These are phyloP conservation scores for Dioscorea dumetorum DNA, from an alignment of 106 monocot genomes.

Conservation along the genomic window DNA sequence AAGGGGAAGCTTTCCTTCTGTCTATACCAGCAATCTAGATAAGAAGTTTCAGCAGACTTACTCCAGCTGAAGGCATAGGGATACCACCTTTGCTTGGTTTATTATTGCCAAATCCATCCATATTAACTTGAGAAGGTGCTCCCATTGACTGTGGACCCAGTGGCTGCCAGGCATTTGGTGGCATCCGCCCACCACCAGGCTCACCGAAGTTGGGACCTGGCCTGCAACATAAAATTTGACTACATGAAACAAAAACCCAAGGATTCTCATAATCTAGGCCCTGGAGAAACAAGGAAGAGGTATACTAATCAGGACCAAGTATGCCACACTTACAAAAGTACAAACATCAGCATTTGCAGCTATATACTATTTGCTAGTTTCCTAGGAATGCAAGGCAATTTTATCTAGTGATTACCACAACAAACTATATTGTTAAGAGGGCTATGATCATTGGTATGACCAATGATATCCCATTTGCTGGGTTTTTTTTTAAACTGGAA, in stretches of 20 bases:
- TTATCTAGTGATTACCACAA: no score
- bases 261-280: no score
- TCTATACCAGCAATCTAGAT: slow-evolving; percentile 1
- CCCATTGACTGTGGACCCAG: slow-evolving; percentile 38
- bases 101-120: slow-evolving; percentile 38
- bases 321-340: no score
- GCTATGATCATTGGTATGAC: no score
- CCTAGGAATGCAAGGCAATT: no score
- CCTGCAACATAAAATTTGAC: slow-evolving; percentile 17
- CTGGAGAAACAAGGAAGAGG: no score
- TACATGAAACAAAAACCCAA: background rate
- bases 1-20: background rate
- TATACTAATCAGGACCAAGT: no score
- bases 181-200: slow-evolving; percentile 34
- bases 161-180: slow-evolving; percentile 53
- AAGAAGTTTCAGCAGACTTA: slow-evolving; percentile 23
- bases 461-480: no score
- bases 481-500: no score
- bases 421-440: no score
- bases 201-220: slow-evolving; percentile 53
- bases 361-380: no score
- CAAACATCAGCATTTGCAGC: no score
- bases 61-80: slow-evolving; percentile 32
- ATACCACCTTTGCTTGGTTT: slow-evolving; percentile 29
- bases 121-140: slow-evolving; percentile 29